Conservation (phyloP, 2,329 filamentous ascomycete genomes). For the Drechslerella stenobrocha region DNA sequence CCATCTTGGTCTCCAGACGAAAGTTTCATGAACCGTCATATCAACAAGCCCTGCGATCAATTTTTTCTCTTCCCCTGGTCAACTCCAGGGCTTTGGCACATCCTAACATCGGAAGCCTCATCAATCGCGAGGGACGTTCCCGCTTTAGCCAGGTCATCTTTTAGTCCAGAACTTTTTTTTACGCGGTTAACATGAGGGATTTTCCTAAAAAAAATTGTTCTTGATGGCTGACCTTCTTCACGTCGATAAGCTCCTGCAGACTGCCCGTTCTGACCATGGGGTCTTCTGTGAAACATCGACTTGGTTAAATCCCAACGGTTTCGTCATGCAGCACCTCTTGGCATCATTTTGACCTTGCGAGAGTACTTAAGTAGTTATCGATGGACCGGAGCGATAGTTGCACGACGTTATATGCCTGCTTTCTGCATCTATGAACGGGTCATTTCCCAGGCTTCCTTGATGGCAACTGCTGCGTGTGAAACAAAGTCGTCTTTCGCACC, state of each 20-base stretch:
- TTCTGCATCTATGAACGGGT: background rate
- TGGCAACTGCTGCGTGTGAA: too few species aligned
- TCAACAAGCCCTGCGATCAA: background rate
- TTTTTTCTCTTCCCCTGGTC: background rate
- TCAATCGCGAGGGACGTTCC: background rate
- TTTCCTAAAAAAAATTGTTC: too few species aligned
- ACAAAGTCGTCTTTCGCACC: too few species aligned
- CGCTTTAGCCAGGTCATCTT: background rate
- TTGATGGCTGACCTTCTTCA: background rate
- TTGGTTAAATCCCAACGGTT: too few species aligned
- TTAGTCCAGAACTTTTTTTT: background rate
- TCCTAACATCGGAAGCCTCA: conserved; percentile 1
- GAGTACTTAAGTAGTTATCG: too few species aligned
- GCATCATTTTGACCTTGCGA: too few species aligned
- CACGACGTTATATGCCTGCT: background rate
- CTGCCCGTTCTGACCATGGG: background rate
- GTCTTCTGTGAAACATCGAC: background rate
- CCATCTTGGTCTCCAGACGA: conserved; percentile 54
- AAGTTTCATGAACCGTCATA: conserved; percentile 55
- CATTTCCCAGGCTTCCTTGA: background rate
- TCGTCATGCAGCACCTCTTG: too few species aligned
- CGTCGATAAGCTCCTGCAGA: conserved; percentile 7
- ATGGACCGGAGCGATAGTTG: too few species aligned
- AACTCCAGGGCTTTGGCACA: background rate
- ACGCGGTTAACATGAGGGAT: background rate